phyloP scores from a whole-genome alignment of 495 filamentous ascomycete species.

The Lepidopterella palustris region DNA sequence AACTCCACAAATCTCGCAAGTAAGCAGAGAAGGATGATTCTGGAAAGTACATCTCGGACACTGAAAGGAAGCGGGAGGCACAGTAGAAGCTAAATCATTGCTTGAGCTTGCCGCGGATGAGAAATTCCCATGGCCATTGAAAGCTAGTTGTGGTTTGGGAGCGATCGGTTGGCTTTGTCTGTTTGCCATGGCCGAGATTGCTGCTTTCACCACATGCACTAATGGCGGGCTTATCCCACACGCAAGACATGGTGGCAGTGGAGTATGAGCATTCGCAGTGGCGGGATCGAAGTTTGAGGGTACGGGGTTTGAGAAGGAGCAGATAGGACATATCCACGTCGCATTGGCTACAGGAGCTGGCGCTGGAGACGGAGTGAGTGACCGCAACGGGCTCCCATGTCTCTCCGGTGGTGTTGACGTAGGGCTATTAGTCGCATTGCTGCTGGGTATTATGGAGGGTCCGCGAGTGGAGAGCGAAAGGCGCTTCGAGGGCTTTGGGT shows the following conservation, averaged over 20 bases:
- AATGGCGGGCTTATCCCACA: slow-evolving; percentile 92
- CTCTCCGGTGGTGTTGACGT: slow-evolving; percentile 45
- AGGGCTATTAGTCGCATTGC: neutral
- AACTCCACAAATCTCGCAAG: slow-evolving; percentile 88
- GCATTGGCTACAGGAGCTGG: slow-evolving; percentile 52
- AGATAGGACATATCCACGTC: slow-evolving; percentile 98
- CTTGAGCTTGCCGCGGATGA: neutral
- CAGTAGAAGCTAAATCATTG: neutral
- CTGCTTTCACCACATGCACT: slow-evolving; percentile 72
- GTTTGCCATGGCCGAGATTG: slow-evolving; percentile 51
- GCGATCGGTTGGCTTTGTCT: slow-evolving; percentile 11
- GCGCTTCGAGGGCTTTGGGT: slow-evolving; percentile 65
- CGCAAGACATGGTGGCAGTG: slow-evolving; percentile 78
- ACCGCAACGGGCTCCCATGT: slow-evolving; percentile 41
- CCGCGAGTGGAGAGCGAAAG: slow-evolving; percentile 40
- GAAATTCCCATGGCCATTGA: neutral
- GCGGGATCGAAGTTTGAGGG: slow-evolving; percentile 86
- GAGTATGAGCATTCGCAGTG: slow-evolving; percentile 64
- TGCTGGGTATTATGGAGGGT: slow-evolving; percentile 33
- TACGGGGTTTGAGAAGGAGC: slow-evolving; percentile 92
- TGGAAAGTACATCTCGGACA: slow-evolving; percentile 92
- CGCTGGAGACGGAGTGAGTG: slow-evolving; percentile 44
- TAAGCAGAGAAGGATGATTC: slow-evolving; percentile 80
- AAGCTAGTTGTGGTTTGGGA: slow-evolving; percentile 1
- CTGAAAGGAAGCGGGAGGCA: slow-evolving; percentile 39